phyloP scores from a whole-genome alignment of 179 eudicot genomes.

The Beta lomatogona region DNA sequence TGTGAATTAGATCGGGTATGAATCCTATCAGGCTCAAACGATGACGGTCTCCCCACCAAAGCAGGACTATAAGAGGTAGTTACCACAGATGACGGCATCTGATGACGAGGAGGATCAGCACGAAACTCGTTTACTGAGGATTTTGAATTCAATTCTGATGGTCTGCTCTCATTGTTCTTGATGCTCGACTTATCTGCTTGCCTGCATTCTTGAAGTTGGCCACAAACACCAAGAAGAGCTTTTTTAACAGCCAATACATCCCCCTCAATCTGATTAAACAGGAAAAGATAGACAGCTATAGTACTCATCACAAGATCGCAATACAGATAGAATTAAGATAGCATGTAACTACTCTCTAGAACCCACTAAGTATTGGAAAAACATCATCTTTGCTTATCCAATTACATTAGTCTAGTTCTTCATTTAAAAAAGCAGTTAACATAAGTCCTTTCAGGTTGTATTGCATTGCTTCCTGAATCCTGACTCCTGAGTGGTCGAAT shows the following conservation, averaged over 20 bases:
- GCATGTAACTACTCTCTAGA: neutral
- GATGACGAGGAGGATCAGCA: constrained; percentile 32
- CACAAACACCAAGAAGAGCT: constrained; percentile 61
- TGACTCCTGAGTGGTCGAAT: too few relatives aligned
- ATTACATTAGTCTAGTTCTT: neutral
- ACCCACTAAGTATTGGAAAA: neutral
- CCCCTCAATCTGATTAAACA: constrained; percentile 60
- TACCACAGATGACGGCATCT: constrained; percentile 32
- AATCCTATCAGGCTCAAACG: constrained; percentile 37
- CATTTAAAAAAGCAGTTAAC: neutral
- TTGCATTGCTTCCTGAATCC: too few relatives aligned
- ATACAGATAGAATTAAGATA: neutral
- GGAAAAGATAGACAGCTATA: neutral
- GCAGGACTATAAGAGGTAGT: constrained; percentile 37
- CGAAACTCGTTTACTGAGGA: constrained; percentile 35
- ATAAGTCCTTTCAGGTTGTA: neutral
- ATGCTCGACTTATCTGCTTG: constrained; percentile 40
- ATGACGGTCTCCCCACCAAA: constrained; percentile 32
- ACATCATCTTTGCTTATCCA: neutral
- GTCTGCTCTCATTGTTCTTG: constrained; percentile 32
- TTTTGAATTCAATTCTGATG: constrained; percentile 41
- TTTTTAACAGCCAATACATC: constrained; percentile 58
- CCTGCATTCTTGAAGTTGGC: constrained; percentile 61
- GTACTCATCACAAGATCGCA: neutral
- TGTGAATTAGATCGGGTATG: neutral